Evolutionary conservation across 1,139 yeast species (phyloP), one percentile per base, ranked within the genome.

Genomic region (Petasospora fabianii): DNA sequence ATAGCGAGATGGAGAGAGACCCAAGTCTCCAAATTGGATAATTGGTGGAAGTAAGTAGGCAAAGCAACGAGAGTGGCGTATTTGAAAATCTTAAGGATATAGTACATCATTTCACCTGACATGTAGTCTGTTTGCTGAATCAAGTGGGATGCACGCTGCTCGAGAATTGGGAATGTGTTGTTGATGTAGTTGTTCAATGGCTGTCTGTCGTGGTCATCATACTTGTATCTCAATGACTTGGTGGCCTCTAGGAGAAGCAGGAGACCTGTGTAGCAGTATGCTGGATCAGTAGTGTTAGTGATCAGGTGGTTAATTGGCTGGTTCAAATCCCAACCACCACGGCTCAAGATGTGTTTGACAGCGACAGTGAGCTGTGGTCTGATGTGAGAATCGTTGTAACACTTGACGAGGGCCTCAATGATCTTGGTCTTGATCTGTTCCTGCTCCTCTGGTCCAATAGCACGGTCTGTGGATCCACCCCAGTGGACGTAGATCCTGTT

Each of bases 331-430:
- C 69, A 65, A 7, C n/a, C 15, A 17, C 84, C 95, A 43, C 65
- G 64, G 24, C 73, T 62, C 34, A 90, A 73, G 44, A 88, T 73
- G 19, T 71, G 68, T 48, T 84, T 70, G 43, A 92, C 66, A 4
- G 84, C 80, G 10, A 87, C 84, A 22, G 85, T 69, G 48, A 88
- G 68, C 55, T 84, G 90, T 41, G 76, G 72, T 43, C 75, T 65
- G 30, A 72, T 58, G 37, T 63, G 69, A 16, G 62, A 61, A 29
- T 68, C 64, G 29, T 66, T 65, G 20, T 59, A 44, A 19, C 65
- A 60, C 38, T 59, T 56, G 24, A 68, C 59, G 38, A 77, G 55
- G 3, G 77, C 68, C 28, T 71, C 73, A 26, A 81, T 61, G 48
- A 82, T 62, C 39, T 69, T 71, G 31, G 66, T 65, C 55, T 79